These are phyloP conservation scores for Nannochloropsis salina DNA, from an alignment of 108 stramenopile species.

Conservation along the genomic window DNA sequence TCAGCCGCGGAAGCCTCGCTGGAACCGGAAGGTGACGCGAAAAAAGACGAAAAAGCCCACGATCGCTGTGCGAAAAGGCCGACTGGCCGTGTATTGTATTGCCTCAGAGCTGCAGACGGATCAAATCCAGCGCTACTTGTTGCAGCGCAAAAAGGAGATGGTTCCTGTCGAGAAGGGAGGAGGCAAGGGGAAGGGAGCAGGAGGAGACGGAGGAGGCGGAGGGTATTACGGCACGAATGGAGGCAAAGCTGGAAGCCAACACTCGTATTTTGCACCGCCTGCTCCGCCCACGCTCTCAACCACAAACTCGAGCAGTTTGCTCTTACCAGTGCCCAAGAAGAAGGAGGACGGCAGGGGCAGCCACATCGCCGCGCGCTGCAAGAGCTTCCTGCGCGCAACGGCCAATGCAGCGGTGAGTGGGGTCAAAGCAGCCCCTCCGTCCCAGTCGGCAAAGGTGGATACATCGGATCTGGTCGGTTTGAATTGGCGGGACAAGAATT, in stretches of 20 bases:
- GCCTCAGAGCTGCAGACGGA: background rate
- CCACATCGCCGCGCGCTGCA: background rate
- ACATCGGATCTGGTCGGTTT: background rate
- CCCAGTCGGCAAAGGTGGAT: background rate
- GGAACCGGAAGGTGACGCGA: background rate
- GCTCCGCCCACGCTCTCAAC: background rate
- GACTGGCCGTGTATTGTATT: background rate
- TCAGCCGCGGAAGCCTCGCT: background rate
- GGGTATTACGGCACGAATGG: background rate
- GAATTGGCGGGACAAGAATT: background rate
- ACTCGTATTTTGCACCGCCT: background rate
- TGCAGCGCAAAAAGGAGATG: background rate
- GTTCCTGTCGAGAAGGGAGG: background rate
- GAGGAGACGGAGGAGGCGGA: background rate
- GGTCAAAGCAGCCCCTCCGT: background rate
- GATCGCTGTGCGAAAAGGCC: background rate
- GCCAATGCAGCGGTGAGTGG: background rate
- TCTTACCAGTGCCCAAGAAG: background rate
- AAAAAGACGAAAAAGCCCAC: background rate
- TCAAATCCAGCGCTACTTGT: background rate
- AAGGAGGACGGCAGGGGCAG: background rate
- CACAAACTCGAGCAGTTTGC: background rate
- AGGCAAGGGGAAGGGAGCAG: background rate
- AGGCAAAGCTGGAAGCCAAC: background rate
- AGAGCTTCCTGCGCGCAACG: background rate